Percentiles rank a stretch among this genome's conserved stretches.
Evolutionary conservation across 1,284 basidiomycete species (phyloP).

Genomic region (Microbotryomycetes sp.): DNA sequence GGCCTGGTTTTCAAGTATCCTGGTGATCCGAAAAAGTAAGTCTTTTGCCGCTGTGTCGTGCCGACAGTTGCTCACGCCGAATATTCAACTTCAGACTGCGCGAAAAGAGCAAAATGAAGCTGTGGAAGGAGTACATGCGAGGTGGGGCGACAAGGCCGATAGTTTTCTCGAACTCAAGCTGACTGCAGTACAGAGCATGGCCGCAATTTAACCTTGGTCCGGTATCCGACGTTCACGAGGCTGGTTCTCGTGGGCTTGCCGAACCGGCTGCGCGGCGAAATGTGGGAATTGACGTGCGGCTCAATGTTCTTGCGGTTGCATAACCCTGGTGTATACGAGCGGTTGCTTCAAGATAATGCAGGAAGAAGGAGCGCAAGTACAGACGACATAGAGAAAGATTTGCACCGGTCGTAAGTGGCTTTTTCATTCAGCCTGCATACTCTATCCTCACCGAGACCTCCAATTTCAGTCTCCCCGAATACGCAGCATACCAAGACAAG

Average conservation of each 20-base stretch:
- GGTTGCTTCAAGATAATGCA: constrained; percentile 67
- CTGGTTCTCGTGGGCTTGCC: constrained; percentile 96
- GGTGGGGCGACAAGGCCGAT: too few relatives aligned
- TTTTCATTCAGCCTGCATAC: neutral
- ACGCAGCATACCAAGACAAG: constrained; percentile 83
- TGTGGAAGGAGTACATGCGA: constrained; percentile 85
- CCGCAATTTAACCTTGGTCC: constrained; percentile 80
- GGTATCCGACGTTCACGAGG: constrained; percentile 93
- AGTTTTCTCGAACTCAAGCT: neutral
- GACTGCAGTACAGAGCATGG: constrained; percentile 56
- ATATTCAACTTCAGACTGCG: constrained; percentile 59
- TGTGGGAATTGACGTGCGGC: constrained; percentile 97
- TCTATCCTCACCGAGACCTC: neutral
- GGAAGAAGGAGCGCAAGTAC: constrained; percentile 81
- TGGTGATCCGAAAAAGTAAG: constrained; percentile 83
- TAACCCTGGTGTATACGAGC: constrained; percentile 78
- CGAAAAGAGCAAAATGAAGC: constrained; percentile 93
- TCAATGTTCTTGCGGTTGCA: constrained; percentile 79
- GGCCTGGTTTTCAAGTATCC: constrained; percentile 86
- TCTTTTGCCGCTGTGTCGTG: constrained; percentile 21
- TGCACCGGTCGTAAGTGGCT: constrained; percentile 56
- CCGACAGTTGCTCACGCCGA: too few relatives aligned
- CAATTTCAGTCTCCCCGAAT: constrained; percentile 71
- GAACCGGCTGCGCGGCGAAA: constrained; percentile 87
- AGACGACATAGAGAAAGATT: constrained; percentile 98